These are phyloP conservation scores for Scheffersomyces coipomensis DNA, from an alignment of 805 yeast genomes.

Conservation along the genomic window DNA sequence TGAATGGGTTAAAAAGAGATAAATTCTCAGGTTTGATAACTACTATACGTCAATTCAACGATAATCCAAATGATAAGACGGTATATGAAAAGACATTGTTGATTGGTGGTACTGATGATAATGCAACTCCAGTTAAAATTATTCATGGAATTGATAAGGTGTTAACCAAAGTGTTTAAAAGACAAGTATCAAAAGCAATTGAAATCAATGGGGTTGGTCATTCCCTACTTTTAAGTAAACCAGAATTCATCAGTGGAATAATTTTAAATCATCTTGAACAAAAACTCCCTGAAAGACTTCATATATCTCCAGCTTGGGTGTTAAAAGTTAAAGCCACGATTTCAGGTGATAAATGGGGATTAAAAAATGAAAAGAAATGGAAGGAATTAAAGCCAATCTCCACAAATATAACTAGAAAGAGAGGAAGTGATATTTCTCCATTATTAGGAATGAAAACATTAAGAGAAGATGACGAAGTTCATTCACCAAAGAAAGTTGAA, in stretches of 20 bases:
- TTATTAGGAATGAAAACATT: conserved; percentile 74
- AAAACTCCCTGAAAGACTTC: conserved; percentile 45
- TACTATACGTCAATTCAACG: conserved; percentile 35
- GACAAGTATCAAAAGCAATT: conserved; percentile 30
- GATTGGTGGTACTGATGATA: conserved; percentile 59
- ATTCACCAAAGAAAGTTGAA: conserved; percentile 60
- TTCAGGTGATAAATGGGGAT: conserved; percentile 74
- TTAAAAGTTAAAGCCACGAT: conserved; percentile 59
- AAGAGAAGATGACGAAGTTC: conserved; percentile 59
- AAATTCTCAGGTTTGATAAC: conserved; percentile 41
- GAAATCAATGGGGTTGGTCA: conserved; percentile 59
- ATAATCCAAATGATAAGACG: conserved; percentile 26
- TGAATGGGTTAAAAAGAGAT: conserved; percentile 48
- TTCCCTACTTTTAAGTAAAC: conserved; percentile 59
- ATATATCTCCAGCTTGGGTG: conserved; percentile 71
- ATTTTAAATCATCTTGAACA: conserved; percentile 55
- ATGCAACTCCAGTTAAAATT: conserved; percentile 48
- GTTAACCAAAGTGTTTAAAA: conserved; percentile 19
- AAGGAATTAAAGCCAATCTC: conserved; percentile 52
- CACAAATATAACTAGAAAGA: conserved; percentile 31
- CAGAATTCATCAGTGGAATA: conserved; percentile 61
- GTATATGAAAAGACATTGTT: conserved; percentile 48
- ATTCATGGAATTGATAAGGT: conserved; percentile 28
- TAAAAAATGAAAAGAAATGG: conserved; percentile 77
- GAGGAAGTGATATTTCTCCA: conserved; percentile 37